Base-by-base conservation (phyloP, 768 basidiomycete genomes). In the Kwoniella sp. region DNA sequence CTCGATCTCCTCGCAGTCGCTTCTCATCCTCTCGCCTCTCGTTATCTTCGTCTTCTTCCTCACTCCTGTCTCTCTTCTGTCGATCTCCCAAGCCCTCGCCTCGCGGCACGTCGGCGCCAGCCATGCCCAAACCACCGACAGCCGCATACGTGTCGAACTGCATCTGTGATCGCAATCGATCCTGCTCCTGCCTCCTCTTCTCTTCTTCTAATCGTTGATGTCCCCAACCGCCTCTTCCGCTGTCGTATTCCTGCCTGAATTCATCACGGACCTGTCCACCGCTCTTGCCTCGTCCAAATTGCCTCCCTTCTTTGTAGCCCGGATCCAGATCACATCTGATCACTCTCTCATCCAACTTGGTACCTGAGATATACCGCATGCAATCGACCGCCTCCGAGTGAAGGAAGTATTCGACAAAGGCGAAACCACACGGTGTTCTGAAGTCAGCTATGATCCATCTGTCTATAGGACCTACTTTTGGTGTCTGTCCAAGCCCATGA, bases 291-390 rank as follows among this genome's bases (percentile, higher is more conserved):
- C 96, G 85, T 30, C 96, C 96, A 68, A 97, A 99, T 81, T 99
- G 96, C 67, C 96, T 84, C 15, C 95, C 95, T 77, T 99, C 96
- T 76, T 88, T 88, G 82, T 97, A 99, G 5, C 96, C 96, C 28
- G 93, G 85, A 83, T 99, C 96, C 76, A 99, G 83, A 83, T 99
- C 96, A 76, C 94, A 97, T 53, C 96, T 90, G 68, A 99, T 95
- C 73, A 99, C 92, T 34, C 96, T 90, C 82, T 99, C 96, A 81
- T 99, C 96, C 23, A 99, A 87, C 83, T 98, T 98, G 37, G 94
- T 93, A n/a, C 95, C 96, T 56, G 91, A 93, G 73, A 98, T 87
- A 80, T 96, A 94, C 54, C 90, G 88, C 86, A 98, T 88, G 67
- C 90, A 89, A 47, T 93, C 91, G 45, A 96, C 84, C 20, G 96